Conservation (phyloP, 306 rosid species). For the Cajanus cajan region DNA sequence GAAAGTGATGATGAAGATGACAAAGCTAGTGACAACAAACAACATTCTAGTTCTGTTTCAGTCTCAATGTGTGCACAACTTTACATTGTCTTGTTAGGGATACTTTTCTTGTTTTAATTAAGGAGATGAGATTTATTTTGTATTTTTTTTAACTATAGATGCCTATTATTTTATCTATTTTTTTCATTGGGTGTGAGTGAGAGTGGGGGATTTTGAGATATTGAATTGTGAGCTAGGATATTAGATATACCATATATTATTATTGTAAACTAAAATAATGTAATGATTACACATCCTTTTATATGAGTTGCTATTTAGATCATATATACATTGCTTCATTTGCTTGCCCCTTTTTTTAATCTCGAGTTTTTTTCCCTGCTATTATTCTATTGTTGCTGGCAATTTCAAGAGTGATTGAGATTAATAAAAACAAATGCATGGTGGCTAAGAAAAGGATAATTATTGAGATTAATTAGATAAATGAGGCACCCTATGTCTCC, state of each 20-base stretch:
- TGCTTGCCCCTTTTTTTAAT: not conserved
- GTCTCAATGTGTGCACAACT: conserved; percentile 24
- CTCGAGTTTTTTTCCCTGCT: not conserved
- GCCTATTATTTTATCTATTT: not conserved
- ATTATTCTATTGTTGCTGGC: not conserved
- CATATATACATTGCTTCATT: not conserved
- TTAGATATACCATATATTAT: conserved; percentile 22
- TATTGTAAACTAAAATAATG: conserved; percentile 27
- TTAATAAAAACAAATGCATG: not conserved
- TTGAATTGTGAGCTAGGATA: conserved; percentile 24
- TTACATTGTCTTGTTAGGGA: conserved; percentile 33
- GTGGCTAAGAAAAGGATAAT: not conserved
- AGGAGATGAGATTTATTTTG: not conserved
- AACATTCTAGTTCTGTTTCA: conserved; percentile 46
- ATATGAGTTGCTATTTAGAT: not conserved
- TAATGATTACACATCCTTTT: not conserved
- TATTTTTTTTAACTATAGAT: conserved; percentile 6
- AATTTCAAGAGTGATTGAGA: not conserved
- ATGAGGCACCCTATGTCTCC: no score
- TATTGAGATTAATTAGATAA: not conserved
- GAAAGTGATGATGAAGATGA: conserved; percentile 30
- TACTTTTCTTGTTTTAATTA: conserved; percentile 30
- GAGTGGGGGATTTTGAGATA: not conserved
- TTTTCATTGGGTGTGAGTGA: not conserved
- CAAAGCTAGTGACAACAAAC: not conserved